phyloP scores from a whole-genome alignment of 257 asterid species.

The Penstemon davidsonii region DNA sequence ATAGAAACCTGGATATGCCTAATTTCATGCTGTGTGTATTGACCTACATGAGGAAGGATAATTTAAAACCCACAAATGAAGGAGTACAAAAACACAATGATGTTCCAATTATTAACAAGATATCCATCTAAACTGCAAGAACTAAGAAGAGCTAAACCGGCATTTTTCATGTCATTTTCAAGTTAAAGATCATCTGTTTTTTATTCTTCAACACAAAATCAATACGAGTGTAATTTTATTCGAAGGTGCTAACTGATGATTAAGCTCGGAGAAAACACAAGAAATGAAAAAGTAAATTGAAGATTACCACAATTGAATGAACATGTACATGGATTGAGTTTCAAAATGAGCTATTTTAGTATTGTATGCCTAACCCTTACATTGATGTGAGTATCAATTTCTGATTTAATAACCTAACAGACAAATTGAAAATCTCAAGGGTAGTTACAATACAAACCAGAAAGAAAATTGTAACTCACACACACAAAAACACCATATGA shows the following conservation, averaged over 20 bases:
- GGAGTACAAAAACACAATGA: background rate
- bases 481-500: conserved; percentile 11
- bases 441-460: background rate
- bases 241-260: too few relatives aligned
- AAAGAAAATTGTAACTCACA: background rate
- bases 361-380: background rate
- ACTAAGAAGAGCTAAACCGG: too few relatives aligned
- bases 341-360: background rate
- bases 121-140: background rate
- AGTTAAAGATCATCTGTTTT: background rate
- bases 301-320: background rate
- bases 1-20: conserved; percentile 6
- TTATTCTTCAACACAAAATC: background rate
- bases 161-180: too few relatives aligned
- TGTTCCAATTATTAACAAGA: background rate
- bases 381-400: background rate
- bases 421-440: background rate
- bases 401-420: background rate
- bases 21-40: conserved; percentile 5
- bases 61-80: conserved; percentile 23
- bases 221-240: background rate
- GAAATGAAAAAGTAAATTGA: background rate
- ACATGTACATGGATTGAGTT: background rate
- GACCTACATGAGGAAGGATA: conserved; percentile 37
- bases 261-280: background rate